Percentiles rank a stretch among this genome's conserved stretches.
Evolutionary conservation across 176 grass and related monocot species (phyloP).

Genomic region (Lolium rigidum): DNA sequence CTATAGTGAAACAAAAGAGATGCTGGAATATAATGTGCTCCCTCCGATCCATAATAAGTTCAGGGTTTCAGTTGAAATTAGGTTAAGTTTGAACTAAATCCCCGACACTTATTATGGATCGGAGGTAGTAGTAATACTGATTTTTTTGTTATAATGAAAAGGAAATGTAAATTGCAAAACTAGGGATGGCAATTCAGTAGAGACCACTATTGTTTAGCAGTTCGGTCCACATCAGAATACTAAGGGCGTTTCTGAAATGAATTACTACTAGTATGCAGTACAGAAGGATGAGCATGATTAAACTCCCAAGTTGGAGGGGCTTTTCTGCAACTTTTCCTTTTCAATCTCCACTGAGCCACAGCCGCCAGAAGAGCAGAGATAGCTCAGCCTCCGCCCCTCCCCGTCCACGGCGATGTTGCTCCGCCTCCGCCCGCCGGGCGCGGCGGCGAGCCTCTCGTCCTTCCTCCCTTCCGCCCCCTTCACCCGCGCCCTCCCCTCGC

Average conservation of each 20-base stretch:
- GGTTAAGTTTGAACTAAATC: too few species aligned
- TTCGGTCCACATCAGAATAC: neutral
- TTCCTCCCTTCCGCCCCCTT: constrained; percentile 28
- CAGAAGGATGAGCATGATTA: neutral
- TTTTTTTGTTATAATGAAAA: too few species aligned
- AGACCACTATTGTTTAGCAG: neutral
- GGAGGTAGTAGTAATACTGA: too few species aligned
- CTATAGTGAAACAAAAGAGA: neutral
- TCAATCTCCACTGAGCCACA: constrained; percentile 27
- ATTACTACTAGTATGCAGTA: neutral
- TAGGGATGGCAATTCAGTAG: neutral
- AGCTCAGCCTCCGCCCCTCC: neutral
- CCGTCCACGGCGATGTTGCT: constrained; percentile 50
- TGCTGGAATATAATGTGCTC: neutral
- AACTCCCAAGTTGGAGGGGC: neutral
- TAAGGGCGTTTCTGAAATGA: neutral
- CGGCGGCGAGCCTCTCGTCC: constrained; percentile 31
- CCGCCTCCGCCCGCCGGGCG: constrained; percentile 57
- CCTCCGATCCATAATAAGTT: too few species aligned
- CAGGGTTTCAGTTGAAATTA: too few species aligned
- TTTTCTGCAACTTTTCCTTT: neutral
- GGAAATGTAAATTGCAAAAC: neutral
- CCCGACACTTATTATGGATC: too few species aligned
- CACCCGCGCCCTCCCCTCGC: neutral
- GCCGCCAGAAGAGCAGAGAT: constrained; percentile 14